Conservation (phyloP, 305 asterid species). For the Andrographis paniculata region DNA sequence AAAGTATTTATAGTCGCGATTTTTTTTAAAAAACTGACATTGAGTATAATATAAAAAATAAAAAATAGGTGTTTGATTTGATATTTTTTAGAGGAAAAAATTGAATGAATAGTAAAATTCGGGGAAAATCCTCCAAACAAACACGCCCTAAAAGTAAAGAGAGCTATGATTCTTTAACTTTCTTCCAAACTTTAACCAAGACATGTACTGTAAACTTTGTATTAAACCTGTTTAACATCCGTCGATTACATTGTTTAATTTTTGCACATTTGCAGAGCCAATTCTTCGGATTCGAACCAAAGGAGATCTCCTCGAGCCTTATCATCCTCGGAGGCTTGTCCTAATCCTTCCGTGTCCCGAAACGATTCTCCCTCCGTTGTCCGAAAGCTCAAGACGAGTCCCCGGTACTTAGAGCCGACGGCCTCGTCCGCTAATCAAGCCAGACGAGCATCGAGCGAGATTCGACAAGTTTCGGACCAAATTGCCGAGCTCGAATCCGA, state of each 20-base stretch:
- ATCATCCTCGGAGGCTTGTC: slow-evolving; percentile 27
- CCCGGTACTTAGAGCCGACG: slow-evolving; percentile 44
- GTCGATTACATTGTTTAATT: not conserved
- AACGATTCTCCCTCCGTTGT: slow-evolving; percentile 54
- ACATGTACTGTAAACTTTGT: not conserved
- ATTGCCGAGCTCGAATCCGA: slow-evolving; percentile 67
- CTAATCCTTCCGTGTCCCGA: slow-evolving; percentile 35
- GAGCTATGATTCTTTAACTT: too few relatives aligned
- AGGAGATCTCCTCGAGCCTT: slow-evolving; percentile 41
- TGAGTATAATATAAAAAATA: too few relatives aligned
- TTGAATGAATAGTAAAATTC: too few relatives aligned
- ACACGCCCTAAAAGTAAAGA: too few relatives aligned
- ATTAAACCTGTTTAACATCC: not conserved
- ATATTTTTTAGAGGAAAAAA: too few relatives aligned
- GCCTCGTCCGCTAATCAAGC: slow-evolving; percentile 42
- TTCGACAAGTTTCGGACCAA: slow-evolving; percentile 43
- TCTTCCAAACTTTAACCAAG: too few relatives aligned
- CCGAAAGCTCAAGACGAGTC: slow-evolving; percentile 49
- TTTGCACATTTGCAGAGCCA: slow-evolving; percentile 25
- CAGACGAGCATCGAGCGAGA: slow-evolving; percentile 41
- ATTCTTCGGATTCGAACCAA: slow-evolving; percentile 31
- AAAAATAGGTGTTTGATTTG: too few relatives aligned
- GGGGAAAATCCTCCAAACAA: too few relatives aligned
- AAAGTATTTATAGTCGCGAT: too few relatives aligned
- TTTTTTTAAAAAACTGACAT: too few relatives aligned